A percentile compares a stretch with the other conserved stretches of the same genome.
Conservation (phyloP, 768 basidiomycete species). For the Tephrocybe sp. region DNA sequence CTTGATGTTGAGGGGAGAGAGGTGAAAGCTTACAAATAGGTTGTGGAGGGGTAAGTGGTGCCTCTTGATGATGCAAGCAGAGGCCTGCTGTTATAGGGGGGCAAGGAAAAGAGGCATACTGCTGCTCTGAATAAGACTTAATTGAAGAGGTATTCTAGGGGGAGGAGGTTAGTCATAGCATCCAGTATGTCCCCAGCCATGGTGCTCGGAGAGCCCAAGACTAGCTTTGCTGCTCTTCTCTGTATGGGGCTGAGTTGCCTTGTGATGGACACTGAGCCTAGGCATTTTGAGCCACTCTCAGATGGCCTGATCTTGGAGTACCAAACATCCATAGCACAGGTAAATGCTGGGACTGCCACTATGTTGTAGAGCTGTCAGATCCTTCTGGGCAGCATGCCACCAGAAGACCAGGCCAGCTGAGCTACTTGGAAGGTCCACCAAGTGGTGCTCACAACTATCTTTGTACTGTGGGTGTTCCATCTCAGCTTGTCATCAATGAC, state of each 20-base stretch:
- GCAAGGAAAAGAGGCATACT: not conserved
- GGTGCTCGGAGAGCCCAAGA: constrained; percentile 7
- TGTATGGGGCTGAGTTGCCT: constrained; percentile 7
- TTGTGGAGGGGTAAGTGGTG: constrained; percentile 11
- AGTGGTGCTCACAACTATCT: not conserved
- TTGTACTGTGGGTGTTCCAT: not conserved
- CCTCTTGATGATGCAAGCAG: constrained; percentile 1
- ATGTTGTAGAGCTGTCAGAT: constrained; percentile 13
- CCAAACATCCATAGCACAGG: constrained; percentile 2
- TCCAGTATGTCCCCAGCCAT: constrained; percentile 7
- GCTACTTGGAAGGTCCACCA: constrained; percentile 3
- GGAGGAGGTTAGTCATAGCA: constrained; percentile 8
- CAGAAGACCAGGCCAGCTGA: not conserved
- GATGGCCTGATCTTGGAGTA: not conserved
- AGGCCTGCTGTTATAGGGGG: constrained; percentile 7
- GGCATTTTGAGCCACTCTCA: constrained; percentile 1
- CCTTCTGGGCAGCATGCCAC: not conserved
- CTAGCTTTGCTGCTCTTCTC: not conserved
- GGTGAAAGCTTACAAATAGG: constrained; percentile 1
- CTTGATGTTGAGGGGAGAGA: not conserved
- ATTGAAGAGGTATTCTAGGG: not conserved
- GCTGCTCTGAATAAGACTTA: constrained; percentile 1
- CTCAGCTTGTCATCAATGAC: not conserved
- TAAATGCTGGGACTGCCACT: constrained; percentile 3
- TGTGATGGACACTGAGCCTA: constrained; percentile 1